phyloP scores from a whole-genome alignment of 306 rosid genomes.

The Canavalia gladiata region DNA sequence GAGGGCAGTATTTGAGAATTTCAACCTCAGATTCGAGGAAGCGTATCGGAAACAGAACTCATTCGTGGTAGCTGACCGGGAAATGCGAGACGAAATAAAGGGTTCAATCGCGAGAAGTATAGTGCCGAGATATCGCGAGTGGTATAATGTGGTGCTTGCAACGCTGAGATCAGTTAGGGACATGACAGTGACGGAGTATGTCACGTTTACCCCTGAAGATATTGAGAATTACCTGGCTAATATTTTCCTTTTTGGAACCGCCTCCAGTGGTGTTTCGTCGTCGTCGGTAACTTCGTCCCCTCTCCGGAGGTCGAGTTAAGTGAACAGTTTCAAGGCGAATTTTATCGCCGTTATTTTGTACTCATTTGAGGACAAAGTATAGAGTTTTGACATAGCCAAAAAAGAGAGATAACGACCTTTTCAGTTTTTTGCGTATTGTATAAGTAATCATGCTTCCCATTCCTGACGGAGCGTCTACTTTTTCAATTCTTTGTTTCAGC shows the following conservation, averaged over 20 bases:
- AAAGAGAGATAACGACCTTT: neutral
- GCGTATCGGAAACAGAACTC: slow-evolving; percentile 61
- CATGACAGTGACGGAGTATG: slow-evolving; percentile 14
- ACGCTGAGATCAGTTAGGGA: slow-evolving; percentile 47
- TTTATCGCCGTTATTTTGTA: slow-evolving; percentile 3
- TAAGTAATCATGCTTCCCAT: neutral
- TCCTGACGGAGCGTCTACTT: neutral
- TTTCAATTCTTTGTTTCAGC: neutral
- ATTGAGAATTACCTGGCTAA: slow-evolving; percentile 63
- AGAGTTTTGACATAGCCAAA: neutral
- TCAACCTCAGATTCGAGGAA: slow-evolving; percentile 63
- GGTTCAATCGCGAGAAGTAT: slow-evolving; percentile 54
- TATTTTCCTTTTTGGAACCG: slow-evolving; percentile 51
- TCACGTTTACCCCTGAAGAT: slow-evolving; percentile 67
- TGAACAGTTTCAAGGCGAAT: neutral
- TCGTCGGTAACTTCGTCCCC: slow-evolving; percentile 43
- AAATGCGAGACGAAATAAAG: slow-evolving; percentile 68
- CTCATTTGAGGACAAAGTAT: neutral
- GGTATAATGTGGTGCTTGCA: slow-evolving; percentile 50
- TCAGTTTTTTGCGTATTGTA: neutral
- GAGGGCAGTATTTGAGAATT: slow-evolving; percentile 58
- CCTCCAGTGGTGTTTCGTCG: slow-evolving; percentile 31
- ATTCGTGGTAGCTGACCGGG: slow-evolving; percentile 50
- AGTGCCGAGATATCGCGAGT: slow-evolving; percentile 57
- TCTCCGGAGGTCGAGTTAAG: slow-evolving; percentile 29